Conservation (phyloP, 768 basidiomycete genomes). For the Pulveroboletus ravenelii region DNA sequence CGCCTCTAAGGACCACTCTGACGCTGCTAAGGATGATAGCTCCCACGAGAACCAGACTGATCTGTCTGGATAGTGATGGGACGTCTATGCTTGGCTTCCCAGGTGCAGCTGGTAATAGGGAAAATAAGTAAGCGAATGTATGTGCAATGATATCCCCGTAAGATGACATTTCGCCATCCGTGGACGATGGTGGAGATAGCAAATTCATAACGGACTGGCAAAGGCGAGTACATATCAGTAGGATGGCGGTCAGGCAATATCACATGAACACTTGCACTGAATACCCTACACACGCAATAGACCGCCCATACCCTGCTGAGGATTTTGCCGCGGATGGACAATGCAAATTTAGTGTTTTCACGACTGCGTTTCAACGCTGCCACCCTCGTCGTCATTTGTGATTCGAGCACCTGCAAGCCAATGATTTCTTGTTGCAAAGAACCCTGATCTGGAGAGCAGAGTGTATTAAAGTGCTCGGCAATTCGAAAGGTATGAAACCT, state of each 20-base stretch:
- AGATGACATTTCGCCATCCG: conserved; percentile 37
- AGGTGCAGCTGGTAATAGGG: conserved; percentile 34
- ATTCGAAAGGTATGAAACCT: conserved; percentile 11
- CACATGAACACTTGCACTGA: conserved; percentile 45
- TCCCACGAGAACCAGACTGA: conserved; percentile 69
- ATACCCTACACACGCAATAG: conserved; percentile 61
- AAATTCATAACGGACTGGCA: conserved; percentile 32
- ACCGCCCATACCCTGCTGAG: conserved; percentile 54
- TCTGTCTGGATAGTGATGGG: conserved; percentile 45
- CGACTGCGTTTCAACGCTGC: conserved; percentile 46
- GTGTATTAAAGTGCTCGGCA: not conserved
- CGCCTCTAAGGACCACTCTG: conserved; percentile 62
- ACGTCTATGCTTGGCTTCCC: conserved; percentile 31
- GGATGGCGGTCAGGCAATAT: conserved; percentile 3
- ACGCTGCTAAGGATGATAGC: conserved; percentile 72
- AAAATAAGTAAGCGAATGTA: conserved; percentile 37
- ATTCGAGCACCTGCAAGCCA: conserved; percentile 63
- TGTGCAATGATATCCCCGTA: conserved; percentile 43
- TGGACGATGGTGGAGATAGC: conserved; percentile 27
- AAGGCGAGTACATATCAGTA: conserved; percentile 13
- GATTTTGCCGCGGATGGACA: conserved; percentile 52
- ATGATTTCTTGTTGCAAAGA: conserved; percentile 50
- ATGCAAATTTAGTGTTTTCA: conserved; percentile 44
- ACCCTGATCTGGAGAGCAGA: conserved; percentile 29
- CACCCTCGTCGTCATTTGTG: conserved; percentile 59